Evolutionary conservation across 805 yeast genomes (phyloP).

Genomic region (Wickerhamiella nectarea): DNA sequence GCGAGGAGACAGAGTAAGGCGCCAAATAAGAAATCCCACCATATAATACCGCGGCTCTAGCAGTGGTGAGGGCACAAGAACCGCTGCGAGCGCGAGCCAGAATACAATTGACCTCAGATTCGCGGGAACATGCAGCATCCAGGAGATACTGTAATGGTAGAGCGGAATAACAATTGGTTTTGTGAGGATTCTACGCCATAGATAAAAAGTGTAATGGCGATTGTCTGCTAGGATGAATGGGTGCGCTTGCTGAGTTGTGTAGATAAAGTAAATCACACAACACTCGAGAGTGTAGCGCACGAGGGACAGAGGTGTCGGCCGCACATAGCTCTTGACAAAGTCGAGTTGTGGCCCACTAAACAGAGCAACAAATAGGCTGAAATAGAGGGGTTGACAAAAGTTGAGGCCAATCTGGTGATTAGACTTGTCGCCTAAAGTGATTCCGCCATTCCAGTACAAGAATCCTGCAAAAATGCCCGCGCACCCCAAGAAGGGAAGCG

Average conservation of each 20-base stretch:
- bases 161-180: slow-evolving; percentile 39
- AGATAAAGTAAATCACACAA: slow-evolving; percentile 12
- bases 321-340: slow-evolving; percentile 10
- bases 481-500: slow-evolving; percentile 19
- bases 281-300: slow-evolving; percentile 10
- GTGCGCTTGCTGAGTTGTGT: slow-evolving; percentile 49
- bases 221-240: slow-evolving; percentile 90
- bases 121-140: slow-evolving; percentile 24
- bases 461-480: slow-evolving; percentile 43
- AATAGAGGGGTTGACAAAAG: slow-evolving; percentile 69
- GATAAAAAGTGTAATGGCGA: slow-evolving; percentile 82
- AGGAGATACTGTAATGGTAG: slow-evolving; percentile 46
- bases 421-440: slow-evolving; percentile 82
- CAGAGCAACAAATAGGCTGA: slow-evolving; percentile 45
- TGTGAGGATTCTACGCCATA: slow-evolving; percentile 55
- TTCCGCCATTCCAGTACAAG: slow-evolving; percentile 58
- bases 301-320: background rate
- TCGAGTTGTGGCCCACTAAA: slow-evolving; percentile 66
- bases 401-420: slow-evolving; percentile 67
- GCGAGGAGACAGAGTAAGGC: slow-evolving; percentile 35
- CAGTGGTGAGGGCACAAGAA: slow-evolving; percentile 78
- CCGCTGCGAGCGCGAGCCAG: slow-evolving; percentile 38
- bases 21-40: slow-evolving; percentile 63
- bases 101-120: slow-evolving; percentile 28
- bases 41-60: slow-evolving; percentile 91